A percentile compares a stretch with the other conserved stretches of the same genome.
Conservation (phyloP, 495 filamentous ascomycete genomes). For the Penicillium tannophilum region DNA sequence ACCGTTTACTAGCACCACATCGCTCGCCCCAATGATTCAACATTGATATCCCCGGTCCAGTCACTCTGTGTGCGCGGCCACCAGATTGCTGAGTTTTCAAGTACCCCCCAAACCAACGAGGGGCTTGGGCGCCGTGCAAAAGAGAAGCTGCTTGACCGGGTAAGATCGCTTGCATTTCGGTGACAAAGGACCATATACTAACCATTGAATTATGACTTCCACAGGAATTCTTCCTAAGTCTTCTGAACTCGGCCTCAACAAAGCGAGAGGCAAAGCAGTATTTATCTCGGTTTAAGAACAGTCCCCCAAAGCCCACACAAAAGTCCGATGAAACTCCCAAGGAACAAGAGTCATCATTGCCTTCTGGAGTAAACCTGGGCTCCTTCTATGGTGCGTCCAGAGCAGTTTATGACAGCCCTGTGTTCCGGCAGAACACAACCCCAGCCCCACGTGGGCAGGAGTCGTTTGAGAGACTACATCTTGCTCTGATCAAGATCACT, state of each 20-base stretch:
- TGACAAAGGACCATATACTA: neutral
- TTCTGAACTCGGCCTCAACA: slow-evolving; percentile 81
- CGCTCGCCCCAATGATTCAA: slow-evolving; percentile 19
- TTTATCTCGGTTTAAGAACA: slow-evolving; percentile 72
- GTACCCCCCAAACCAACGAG: slow-evolving; percentile 32
- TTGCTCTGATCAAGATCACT: slow-evolving; percentile 85
- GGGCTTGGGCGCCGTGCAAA: slow-evolving; percentile 49
- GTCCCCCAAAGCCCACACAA: slow-evolving; percentile 25
- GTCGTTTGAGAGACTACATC: slow-evolving; percentile 58
- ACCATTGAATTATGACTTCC: neutral
- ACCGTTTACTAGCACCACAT: slow-evolving; percentile 27
- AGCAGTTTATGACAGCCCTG: slow-evolving; percentile 63
- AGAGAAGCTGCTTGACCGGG: slow-evolving; percentile 50
- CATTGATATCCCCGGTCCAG: slow-evolving; percentile 18
- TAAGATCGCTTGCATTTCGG: slow-evolving; percentile 15
- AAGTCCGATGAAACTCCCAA: slow-evolving; percentile 22
- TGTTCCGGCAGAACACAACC: slow-evolving; percentile 56
- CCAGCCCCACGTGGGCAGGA: slow-evolving; percentile 36
- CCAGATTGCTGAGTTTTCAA: slow-evolving; percentile 44
- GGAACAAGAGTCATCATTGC: slow-evolving; percentile 25
- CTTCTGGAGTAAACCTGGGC: slow-evolving; percentile 61
- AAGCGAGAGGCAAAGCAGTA: slow-evolving; percentile 90
- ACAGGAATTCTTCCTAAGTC: slow-evolving; percentile 80
- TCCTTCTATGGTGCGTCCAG: slow-evolving; percentile 60
- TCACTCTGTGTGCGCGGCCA: slow-evolving; percentile 27